These are phyloP conservation scores for Spathaspora girioi DNA, from an alignment of 805 yeast species.

Conservation along the genomic window DNA sequence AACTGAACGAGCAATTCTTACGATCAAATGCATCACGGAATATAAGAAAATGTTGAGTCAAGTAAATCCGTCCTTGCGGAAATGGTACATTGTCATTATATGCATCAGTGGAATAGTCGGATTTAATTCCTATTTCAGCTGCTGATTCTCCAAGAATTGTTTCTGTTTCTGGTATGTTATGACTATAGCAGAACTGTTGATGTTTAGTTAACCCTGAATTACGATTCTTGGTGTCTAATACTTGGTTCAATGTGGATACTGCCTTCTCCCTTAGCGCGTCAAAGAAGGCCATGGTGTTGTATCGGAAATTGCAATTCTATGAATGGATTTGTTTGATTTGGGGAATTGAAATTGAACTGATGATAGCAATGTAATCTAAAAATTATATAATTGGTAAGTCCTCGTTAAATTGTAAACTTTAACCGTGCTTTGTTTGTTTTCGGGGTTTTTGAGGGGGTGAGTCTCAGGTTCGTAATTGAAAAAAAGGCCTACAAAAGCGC, in stretches of 20 bases:
- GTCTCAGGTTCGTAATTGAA: no score
- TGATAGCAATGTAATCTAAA: no score
- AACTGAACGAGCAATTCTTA: conserved; percentile 59
- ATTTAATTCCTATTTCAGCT: conserved; percentile 48
- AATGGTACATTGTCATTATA: conserved; percentile 15
- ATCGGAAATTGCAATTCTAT: not conserved
- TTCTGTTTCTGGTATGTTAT: conserved; percentile 71
- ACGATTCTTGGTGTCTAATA: conserved; percentile 37
- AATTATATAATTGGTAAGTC: not conserved
- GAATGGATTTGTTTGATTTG: not conserved
- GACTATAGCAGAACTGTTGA: conserved; percentile 65
- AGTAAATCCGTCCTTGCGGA: conserved; percentile 61
- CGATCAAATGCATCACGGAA: conserved; percentile 71
- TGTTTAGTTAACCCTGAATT: conserved; percentile 54
- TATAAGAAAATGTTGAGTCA: conserved; percentile 73
- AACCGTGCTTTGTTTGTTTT: no score
- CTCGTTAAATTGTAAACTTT: not conserved
- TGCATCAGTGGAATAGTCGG: conserved; percentile 18
- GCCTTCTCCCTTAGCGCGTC: conserved; percentile 47
- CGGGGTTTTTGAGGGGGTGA: no score
- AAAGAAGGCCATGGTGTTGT: conserved; percentile 44
- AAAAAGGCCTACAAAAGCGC: no score
- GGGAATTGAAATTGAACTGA: not conserved
- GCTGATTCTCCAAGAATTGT: conserved; percentile 59
- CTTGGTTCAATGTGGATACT: conserved; percentile 40